A percentile compares a stretch with the other conserved stretches of the same genome.
Evolutionary conservation across 441 rosid species (phyloP).

Genomic region (Croton setiger): DNA sequence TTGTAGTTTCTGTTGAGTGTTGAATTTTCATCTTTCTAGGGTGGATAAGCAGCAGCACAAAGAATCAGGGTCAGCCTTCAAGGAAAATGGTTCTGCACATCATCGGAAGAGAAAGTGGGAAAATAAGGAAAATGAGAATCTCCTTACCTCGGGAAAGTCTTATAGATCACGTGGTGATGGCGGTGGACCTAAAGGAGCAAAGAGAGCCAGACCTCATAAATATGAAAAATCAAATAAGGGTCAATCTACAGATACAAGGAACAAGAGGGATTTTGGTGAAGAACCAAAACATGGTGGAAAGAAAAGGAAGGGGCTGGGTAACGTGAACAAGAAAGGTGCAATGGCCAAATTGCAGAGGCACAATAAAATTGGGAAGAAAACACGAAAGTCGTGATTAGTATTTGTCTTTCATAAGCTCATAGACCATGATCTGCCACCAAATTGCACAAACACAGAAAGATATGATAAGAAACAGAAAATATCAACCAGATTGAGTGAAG

Average conservation of each 20-base stretch:
- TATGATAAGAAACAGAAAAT: neutral
- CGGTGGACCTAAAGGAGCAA: slow-evolving; percentile 21
- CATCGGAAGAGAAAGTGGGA: slow-evolving; percentile 37
- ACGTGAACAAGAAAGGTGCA: slow-evolving; percentile 14
- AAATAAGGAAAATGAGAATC: slow-evolving; percentile 11
- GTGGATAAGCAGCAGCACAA: slow-evolving; percentile 26
- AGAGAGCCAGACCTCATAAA: slow-evolving; percentile 17
- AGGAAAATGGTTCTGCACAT: slow-evolving; percentile 21
- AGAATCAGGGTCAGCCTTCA: slow-evolving; percentile 7
- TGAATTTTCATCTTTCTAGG: slow-evolving; percentile 27
- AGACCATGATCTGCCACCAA: neutral
- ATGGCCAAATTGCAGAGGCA: slow-evolving; percentile 19
- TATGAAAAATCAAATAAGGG: slow-evolving; percentile 20
- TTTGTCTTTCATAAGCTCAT: neutral
- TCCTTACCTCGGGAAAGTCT: slow-evolving; percentile 14
- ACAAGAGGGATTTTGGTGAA: slow-evolving; percentile 22
- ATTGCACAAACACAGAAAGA: neutral
- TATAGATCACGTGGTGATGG: slow-evolving; percentile 8
- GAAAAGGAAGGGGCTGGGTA: slow-evolving; percentile 17
- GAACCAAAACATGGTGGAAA: slow-evolving; percentile 19
- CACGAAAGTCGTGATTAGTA: neutral
- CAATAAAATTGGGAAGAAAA: slow-evolving; percentile 18
- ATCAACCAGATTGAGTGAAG: neutral
- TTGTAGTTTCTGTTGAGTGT: slow-evolving; percentile 7
- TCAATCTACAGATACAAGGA: slow-evolving; percentile 13